These are phyloP conservation scores for Aegle marmelos DNA, from an alignment of 345 rosid species.

Conservation along the genomic window DNA sequence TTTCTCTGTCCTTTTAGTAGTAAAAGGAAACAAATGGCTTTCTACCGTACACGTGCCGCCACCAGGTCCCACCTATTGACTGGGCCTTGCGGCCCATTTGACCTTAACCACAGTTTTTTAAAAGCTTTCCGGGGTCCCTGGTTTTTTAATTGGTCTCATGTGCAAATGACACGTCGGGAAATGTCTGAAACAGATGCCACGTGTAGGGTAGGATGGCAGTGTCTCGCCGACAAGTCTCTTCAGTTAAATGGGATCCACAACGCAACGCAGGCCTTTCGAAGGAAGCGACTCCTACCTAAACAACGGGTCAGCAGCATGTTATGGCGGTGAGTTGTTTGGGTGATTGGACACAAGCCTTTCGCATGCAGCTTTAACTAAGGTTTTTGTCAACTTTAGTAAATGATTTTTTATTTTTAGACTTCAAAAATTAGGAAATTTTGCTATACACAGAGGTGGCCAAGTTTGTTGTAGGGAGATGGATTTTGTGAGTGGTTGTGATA, in stretches of 20 bases:
- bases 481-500: no score
- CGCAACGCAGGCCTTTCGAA: not conserved
- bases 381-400: not conserved
- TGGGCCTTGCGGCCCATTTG: not conserved
- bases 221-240: not conserved
- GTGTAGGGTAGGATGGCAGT: not conserved
- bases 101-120: not conserved
- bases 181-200: not conserved
- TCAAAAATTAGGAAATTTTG: not conserved
- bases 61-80: not conserved
- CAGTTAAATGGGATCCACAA: not conserved
- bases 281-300: conserved; percentile 16
- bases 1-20: not conserved
- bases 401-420: not conserved
- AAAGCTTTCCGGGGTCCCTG: not conserved
- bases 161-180: not conserved
- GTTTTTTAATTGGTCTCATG: not conserved
- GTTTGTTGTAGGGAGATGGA: no score
- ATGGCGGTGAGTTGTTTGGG: not conserved
- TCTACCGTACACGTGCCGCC: conserved; percentile 14
- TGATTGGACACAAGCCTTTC: not conserved
- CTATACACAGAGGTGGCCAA: no score
- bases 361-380: not conserved
- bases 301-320: conserved; percentile 16
- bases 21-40: not conserved